Conservation (phyloP, 805 yeast genomes). For the Tetrapisispora iriomotensis region DNA sequence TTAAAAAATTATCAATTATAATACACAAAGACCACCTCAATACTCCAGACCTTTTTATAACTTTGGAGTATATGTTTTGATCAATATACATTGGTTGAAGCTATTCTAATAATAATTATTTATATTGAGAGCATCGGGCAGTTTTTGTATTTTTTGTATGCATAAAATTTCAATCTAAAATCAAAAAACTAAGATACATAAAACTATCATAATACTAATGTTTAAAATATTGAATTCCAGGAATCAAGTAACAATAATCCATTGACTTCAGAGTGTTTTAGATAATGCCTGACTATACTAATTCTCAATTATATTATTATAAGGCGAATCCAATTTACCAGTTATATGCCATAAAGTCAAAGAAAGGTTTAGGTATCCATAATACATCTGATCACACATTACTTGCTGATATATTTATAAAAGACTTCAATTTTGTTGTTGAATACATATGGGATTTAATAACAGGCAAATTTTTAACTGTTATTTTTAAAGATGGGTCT, state of each 20-base stretch:
- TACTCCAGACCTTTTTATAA: neutral
- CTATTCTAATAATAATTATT: no score
- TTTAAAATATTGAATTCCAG: no score
- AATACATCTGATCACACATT: slow-evolving; percentile 13
- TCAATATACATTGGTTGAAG: no score
- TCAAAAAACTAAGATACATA: no score
- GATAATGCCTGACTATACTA: neutral
- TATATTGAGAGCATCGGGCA: no score
- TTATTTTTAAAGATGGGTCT: slow-evolving; percentile 37
- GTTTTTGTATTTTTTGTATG: no score
- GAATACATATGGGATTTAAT: slow-evolving; percentile 19
- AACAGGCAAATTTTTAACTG: slow-evolving; percentile 33
- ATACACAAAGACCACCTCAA: neutral
- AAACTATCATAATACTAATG: no score
- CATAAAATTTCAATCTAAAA: neutral
- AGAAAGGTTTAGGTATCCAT: slow-evolving; percentile 10
- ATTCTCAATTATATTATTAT: neutral
- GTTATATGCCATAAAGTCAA: slow-evolving; percentile 8
- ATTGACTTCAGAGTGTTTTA: no score
- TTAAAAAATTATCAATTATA: neutral
- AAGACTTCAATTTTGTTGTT: slow-evolving; percentile 12
- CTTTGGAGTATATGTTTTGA: neutral
- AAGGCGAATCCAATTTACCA: slow-evolving; percentile 12
- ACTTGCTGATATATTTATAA: slow-evolving; percentile 14
- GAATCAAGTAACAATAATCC: no score